Evolutionary conservation across 208 protist species (phyloP), one percentile per base, ranked within the genome.

Genomic region (Trypanosoma lewisi): DNA sequence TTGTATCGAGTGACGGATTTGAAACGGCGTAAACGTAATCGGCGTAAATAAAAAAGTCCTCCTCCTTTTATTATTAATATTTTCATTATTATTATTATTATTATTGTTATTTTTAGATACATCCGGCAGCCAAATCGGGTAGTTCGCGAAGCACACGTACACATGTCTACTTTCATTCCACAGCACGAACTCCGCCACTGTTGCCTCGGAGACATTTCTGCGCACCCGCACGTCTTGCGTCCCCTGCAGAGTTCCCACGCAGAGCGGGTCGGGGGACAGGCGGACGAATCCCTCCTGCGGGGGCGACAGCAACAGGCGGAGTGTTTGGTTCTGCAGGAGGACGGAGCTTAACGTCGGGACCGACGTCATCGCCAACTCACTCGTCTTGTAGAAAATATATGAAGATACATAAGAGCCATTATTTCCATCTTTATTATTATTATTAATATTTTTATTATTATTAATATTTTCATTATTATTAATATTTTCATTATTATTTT

Each of bases 111-210:
- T 36, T 23, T 11, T 37, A 11, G 6, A 7, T 3, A 30, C 28
- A 25, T 23, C 56, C 11, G 45, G 49, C 2, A 70, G 33, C 19
- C n/a, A 19, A 21, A 70, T 37, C 48, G 48, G 41, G 9, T 2
- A 9, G 17, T 58, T 62, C 12, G 65, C 54, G 37, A 70, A 58
- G 41, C 65, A 70, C 3, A 70, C 56, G 44, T 58, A 70, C 11
- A 70, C 65, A 45, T 58, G 28, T 4, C 4, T 19, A 17, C 14
- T 39, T 17, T 42, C 47, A 31, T 8, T 54, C 4, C 2, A 49
- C 25, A 48, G 65, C 4, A 41, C 0, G 54, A 70, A 63, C 5
- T 36, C 48, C 2, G 56, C 56, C 4, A 55, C 39, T 3, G 65
- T 37, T 11, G 44, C 23, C 0, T 33, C 48, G 3, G 47, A 21